Conservation (phyloP, 345 rosid species). For the Pistacia integerrima region DNA sequence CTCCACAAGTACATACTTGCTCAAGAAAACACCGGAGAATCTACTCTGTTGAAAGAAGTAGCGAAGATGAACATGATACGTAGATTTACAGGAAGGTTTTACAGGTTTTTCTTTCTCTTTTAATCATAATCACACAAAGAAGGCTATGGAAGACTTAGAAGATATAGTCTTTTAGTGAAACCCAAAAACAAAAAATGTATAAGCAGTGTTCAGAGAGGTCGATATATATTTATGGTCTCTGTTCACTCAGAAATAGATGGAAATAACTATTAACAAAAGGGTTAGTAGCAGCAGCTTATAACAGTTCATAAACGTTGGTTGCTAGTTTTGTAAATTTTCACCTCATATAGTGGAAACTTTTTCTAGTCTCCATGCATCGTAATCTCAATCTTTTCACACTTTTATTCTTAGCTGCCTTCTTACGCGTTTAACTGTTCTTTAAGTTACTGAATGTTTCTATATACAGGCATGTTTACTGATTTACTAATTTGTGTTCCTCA, state of each 20-base stretch:
- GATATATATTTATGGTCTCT: conserved; percentile 22
- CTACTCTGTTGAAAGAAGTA: conserved; percentile 19
- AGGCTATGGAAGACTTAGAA: conserved; percentile 22
- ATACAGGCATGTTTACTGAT: too few species aligned
- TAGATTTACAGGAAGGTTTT: conserved; percentile 32
- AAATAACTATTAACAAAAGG: conserved; percentile 21
- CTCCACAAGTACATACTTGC: conserved; percentile 35
- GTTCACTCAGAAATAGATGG: conserved; percentile 24
- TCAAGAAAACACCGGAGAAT: conserved; percentile 23
- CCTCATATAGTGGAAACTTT: not conserved
- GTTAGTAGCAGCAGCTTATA: conserved; percentile 3
- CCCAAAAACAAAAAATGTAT: conserved; percentile 1
- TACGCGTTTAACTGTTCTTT: too few species aligned
- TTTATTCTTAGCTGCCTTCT: not conserved
- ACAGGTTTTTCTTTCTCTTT: conserved; percentile 24
- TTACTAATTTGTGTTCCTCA: too few species aligned
- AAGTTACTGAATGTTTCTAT: too few species aligned
- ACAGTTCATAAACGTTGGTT: conserved; percentile 7
- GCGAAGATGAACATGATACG: conserved; percentile 32
- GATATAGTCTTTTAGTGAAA: conserved; percentile 20
- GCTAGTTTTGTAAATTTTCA: conserved; percentile 10
- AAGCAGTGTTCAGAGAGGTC: conserved; percentile 18
- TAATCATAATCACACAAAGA: conserved; percentile 30
- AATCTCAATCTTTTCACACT: too few species aligned
- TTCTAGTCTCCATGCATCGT: not conserved